Evolutionary conservation across 2,329 filamentous ascomycete species (phyloP).

Genomic region (Scedosporium boydii): DNA sequence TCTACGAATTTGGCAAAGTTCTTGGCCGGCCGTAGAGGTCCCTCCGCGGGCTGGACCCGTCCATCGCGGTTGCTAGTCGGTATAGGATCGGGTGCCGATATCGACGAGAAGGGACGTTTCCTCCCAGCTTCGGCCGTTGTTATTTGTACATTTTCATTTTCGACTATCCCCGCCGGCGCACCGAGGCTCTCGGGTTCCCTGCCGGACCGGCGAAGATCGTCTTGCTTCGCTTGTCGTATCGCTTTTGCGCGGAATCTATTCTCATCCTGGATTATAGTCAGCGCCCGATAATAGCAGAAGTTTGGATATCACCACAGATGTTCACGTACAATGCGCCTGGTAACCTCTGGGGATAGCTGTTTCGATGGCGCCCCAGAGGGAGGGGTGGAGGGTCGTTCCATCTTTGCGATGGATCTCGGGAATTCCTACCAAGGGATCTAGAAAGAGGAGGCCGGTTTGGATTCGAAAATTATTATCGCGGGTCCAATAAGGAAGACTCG

Average conservation of each 20-base stretch:
- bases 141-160: conserved; percentile 53
- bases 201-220: conserved; percentile 42
- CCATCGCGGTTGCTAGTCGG: conserved; percentile 62
- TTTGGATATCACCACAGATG: conserved; percentile 1
- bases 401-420: conserved; percentile 15
- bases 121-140: conserved; percentile 30
- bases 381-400: conserved; percentile 40
- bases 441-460: too few species aligned
- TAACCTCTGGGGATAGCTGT: conserved; percentile 42
- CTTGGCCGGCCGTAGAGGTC: conserved; percentile 60
- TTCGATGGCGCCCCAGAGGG: conserved; percentile 21
- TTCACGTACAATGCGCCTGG: conserved; percentile 41
- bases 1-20: conserved; percentile 95
- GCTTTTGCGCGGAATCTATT: conserved; percentile 84
- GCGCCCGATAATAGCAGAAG: conserved; percentile 2
- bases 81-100: conserved; percentile 35
- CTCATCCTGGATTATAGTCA: conserved; percentile 55
- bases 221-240: conserved; percentile 62
- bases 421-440: background rate
- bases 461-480: too few species aligned
- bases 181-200: conserved; percentile 30
- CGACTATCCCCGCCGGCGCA: conserved; percentile 60
- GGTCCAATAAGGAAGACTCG: too few species aligned
- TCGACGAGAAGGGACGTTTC: conserved; percentile 62
- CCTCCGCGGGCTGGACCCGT: conserved; percentile 31